Percentiles rank a stretch among this genome's conserved stretches.
Conservation (phyloP, 371 early-diverging fungal species). For the Haplosporangium sp. region DNA sequence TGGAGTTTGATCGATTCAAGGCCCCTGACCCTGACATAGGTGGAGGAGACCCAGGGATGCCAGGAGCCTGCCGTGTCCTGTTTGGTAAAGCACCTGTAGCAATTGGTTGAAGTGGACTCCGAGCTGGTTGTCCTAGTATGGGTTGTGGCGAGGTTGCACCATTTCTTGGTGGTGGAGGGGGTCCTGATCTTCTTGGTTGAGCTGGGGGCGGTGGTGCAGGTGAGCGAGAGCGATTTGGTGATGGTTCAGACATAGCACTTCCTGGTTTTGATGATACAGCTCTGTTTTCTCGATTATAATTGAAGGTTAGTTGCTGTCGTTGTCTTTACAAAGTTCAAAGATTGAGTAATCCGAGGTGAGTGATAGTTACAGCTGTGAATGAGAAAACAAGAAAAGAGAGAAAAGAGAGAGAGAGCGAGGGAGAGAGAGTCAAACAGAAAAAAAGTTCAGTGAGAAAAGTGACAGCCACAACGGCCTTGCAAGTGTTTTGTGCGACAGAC, state of each 20-base stretch:
- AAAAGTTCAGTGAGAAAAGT: not conserved
- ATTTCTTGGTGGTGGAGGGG: constrained; percentile 8
- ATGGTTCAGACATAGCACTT: not conserved
- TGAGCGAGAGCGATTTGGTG: not conserved
- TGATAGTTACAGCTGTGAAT: not conserved
- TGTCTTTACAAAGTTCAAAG: too few relatives aligned
- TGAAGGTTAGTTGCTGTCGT: too few relatives aligned
- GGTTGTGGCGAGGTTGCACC: constrained; percentile 4
- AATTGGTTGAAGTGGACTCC: not conserved
- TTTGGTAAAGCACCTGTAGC: not conserved
- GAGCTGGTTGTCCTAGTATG: not conserved
- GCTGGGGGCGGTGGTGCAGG: constrained; percentile 2
- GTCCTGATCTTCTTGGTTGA: constrained; percentile 7
- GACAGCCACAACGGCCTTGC: not conserved
- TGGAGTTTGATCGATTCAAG: not conserved
- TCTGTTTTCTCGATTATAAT: too few relatives aligned
- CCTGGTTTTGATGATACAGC: not conserved
- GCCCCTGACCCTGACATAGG: not conserved
- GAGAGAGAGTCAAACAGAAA: not conserved
- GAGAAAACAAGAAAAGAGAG: not conserved
- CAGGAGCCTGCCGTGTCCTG: constrained; percentile 3
- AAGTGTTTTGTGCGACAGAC: not conserved
- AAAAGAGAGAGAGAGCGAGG: not conserved
- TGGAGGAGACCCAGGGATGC: not conserved
- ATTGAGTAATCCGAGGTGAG: not conserved